A percentile compares a stretch with the other conserved stretches of the same genome.
phyloP scores from a whole-genome alignment of 176 grass and related monocot genomes.

The sorghum (Sorghum bicolor) region DNA sequence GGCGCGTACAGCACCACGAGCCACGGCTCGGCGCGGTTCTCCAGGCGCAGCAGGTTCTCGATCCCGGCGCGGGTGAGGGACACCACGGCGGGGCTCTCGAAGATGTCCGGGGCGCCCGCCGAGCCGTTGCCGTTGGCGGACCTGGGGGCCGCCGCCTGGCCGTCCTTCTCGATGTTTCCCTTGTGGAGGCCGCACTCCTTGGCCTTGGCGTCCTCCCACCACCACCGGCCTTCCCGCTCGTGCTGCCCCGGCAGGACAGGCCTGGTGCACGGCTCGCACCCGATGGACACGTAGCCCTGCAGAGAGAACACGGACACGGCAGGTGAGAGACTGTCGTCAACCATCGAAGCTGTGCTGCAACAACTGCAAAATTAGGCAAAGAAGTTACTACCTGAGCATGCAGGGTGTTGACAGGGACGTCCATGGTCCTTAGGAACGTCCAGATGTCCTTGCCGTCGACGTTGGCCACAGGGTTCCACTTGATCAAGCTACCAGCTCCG shows the following conservation, averaged over 20 bases:
- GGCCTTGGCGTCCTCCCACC: conserved; percentile 97
- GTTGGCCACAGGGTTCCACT: conserved; percentile 94
- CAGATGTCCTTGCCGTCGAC: conserved; percentile 89
- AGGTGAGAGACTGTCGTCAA: not conserved
- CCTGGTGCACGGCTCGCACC: conserved; percentile 96
- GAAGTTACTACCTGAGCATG: conserved; percentile 53
- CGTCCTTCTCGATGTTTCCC: conserved; percentile 71
- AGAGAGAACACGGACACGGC: not conserved
- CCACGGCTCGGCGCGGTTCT: conserved; percentile 67
- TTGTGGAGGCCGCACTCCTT: conserved; percentile 99
- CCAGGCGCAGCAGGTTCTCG: conserved; percentile 67
- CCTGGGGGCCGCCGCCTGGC: conserved; percentile 34
- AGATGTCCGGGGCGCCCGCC: conserved; percentile 56
- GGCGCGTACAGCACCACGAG: conserved; percentile 83
- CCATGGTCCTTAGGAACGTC: conserved; percentile 92
- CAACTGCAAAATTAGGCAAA: not conserved
- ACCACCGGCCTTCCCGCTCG: conserved; percentile 95
- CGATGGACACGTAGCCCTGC: conserved; percentile 91
- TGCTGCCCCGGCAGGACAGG: conserved; percentile 87
- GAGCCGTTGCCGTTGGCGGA: conserved; percentile 46
- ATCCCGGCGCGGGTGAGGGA: conserved; percentile 61
- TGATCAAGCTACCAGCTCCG: conserved; percentile 74
- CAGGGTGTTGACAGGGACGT: conserved; percentile 85
- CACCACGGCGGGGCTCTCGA: conserved; percentile 60
- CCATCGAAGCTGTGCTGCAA: not conserved